A percentile compares a stretch with the other conserved stretches of the same genome.
phyloP scores from a whole-genome alignment of 164 flowering plant genomes.

The Amborella trichopoda region DNA sequence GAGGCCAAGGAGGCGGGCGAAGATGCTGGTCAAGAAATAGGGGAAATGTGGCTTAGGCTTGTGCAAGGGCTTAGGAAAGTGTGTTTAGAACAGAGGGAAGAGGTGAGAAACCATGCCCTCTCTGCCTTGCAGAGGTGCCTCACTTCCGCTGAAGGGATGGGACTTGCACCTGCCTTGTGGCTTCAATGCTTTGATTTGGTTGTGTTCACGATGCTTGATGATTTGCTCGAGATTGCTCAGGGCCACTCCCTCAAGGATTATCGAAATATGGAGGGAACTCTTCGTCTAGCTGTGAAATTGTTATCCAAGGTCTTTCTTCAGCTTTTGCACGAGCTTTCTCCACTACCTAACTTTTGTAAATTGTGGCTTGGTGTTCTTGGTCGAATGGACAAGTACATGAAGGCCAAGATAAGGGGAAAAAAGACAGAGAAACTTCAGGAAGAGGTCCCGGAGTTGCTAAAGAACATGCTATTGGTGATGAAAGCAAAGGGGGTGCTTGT shows the following conservation, averaged over 20 bases:
- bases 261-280: constrained; percentile 29
- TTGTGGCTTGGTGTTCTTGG: constrained; percentile 27
- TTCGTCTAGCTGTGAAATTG: constrained; percentile 21
- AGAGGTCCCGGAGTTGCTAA: constrained; percentile 22
- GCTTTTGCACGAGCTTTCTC: constrained; percentile 14
- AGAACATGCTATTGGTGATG: constrained; percentile 25
- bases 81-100: constrained; percentile 32
- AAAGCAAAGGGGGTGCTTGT: constrained; percentile 17
- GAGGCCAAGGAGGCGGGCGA: constrained; percentile 20
- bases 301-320: constrained; percentile 23
- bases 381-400: constrained; percentile 24
- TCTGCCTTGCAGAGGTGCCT: constrained; percentile 21
- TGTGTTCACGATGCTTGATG: constrained; percentile 29
- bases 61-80: constrained; percentile 25
- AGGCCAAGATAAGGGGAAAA: constrained; percentile 27
- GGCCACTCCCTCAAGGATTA: constrained; percentile 20
- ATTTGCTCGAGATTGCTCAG: constrained; percentile 24
- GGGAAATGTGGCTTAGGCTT: constrained; percentile 30
- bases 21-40: constrained; percentile 20
- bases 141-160: constrained; percentile 18
- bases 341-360: constrained; percentile 16
- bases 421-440: constrained; percentile 27
- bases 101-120: constrained; percentile 27
- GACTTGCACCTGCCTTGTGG: constrained; percentile 17
- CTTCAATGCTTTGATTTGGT: constrained; percentile 26